These are phyloP conservation scores for Prunus salicina DNA, from an alignment of 306 rosid species.

Conservation along the genomic window DNA sequence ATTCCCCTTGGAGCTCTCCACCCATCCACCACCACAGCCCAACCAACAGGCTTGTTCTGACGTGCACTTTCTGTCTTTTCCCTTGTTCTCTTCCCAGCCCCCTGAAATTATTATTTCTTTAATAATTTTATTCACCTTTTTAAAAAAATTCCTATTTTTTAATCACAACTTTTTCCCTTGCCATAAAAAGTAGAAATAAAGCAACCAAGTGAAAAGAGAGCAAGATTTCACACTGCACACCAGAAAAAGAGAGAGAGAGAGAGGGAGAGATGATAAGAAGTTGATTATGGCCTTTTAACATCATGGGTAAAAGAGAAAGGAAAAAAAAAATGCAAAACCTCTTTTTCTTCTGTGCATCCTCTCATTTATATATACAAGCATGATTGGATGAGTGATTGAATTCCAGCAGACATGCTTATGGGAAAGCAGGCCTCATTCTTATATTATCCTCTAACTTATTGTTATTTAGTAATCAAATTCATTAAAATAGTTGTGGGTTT, in stretches of 20 bases:
- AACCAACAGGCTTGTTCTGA: slow-evolving; percentile 65
- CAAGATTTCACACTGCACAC: slow-evolving; percentile 9
- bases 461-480: neutral
- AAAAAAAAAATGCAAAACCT: slow-evolving; percentile 15
- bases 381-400: slow-evolving; percentile 20
- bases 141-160: neutral
- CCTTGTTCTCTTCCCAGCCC: slow-evolving; percentile 39
- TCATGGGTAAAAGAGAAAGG: slow-evolving; percentile 20
- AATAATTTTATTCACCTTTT: neutral
- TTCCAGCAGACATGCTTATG: slow-evolving; percentile 17
- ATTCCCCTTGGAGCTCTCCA: slow-evolving; percentile 46
- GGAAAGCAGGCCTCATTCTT: slow-evolving; percentile 5
- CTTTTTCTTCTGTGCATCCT: neutral
- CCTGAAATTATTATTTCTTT: neutral
- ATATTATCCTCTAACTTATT: neutral
- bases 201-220: slow-evolving; percentile 23
- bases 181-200: slow-evolving; percentile 41
- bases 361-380: neutral
- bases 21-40: slow-evolving; percentile 59
- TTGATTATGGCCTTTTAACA: slow-evolving; percentile 48
- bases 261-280: slow-evolving; percentile 26
- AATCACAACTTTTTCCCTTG: slow-evolving; percentile 37
- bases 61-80: slow-evolving; percentile 85
- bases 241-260: slow-evolving; percentile 5
- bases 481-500: neutral